phyloP scores from a whole-genome alignment of 192 early-diverging fungal species.

The Linderina pennispora region DNA sequence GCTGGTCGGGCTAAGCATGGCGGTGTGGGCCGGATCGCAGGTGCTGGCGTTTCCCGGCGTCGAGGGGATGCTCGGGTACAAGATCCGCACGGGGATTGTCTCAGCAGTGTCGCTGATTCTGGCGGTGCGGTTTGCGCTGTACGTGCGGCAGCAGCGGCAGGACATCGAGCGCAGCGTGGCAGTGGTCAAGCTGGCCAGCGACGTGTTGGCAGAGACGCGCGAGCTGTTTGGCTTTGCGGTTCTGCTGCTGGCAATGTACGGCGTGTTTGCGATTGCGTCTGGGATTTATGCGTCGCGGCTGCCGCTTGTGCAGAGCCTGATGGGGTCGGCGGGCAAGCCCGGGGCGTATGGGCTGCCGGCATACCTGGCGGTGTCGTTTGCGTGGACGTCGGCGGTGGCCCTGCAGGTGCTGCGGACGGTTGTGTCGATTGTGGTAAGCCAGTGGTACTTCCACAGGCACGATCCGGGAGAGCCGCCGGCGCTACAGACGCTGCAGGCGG shows the following conservation, averaged over 20 bases:
- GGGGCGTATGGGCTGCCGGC: conserved; percentile 13
- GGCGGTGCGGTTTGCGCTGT: conserved; percentile 32
- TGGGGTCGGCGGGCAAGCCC: background rate
- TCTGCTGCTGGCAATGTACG: conserved; percentile 33
- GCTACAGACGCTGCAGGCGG: conserved; percentile 37
- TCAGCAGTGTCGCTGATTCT: conserved; percentile 21
- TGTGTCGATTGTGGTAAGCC: conserved; percentile 34
- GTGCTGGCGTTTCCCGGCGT: conserved; percentile 17
- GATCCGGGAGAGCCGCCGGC: conserved; percentile 35
- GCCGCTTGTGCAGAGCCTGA: conserved; percentile 6
- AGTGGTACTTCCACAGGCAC: conserved; percentile 45
- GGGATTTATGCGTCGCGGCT: conserved; percentile 33
- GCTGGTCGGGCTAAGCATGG: conserved; percentile 24
- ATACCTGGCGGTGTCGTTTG: conserved; percentile 27
- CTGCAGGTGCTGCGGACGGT: conserved; percentile 31
- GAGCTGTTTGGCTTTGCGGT: conserved; percentile 41
- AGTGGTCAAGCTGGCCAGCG: conserved; percentile 25
- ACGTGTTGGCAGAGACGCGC: conserved; percentile 23
- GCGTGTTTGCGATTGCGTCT: conserved; percentile 16
- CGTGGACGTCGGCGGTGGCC: conserved; percentile 38
- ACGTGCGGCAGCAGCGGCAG: conserved; percentile 15
- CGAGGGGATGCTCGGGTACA: conserved; percentile 25
- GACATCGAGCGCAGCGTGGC: conserved; percentile 43
- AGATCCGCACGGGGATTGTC: conserved; percentile 25
- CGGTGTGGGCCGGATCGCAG: conserved; percentile 34